phyloP scores from a whole-genome alignment of 768 basidiomycete species.

The Agaricus subrufescens region DNA sequence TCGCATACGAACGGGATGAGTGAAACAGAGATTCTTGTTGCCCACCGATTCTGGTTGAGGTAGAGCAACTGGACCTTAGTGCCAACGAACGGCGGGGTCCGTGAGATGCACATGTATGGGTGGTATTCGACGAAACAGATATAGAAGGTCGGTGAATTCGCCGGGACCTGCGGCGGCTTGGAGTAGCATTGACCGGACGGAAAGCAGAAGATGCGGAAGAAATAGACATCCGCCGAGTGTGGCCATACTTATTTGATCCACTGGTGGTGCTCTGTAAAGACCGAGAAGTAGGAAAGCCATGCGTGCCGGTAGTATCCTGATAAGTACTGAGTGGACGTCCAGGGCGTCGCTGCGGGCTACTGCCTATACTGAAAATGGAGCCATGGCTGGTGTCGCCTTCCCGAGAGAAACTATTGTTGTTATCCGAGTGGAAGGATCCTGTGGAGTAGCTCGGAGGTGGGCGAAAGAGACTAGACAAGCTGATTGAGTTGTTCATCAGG shows the following conservation, averaged over 20 bases:
- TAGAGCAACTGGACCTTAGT: neutral
- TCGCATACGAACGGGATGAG: no score
- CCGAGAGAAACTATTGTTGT: neutral
- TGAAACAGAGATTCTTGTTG: no score
- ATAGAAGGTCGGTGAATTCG: neutral
- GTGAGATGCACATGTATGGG: neutral
- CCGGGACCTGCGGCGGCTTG: neutral
- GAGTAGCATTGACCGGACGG: neutral
- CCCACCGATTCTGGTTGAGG: no score
- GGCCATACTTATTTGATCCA: neutral
- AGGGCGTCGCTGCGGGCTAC: neutral
- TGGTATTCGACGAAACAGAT: neutral
- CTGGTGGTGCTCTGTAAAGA: neutral
- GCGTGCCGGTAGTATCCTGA: neutral
- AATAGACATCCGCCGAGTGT: neutral
- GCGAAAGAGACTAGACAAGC: neutral
- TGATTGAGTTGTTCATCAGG: neutral
- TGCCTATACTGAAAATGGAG: neutral
- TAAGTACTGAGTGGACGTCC: neutral
- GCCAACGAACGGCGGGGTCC: neutral
- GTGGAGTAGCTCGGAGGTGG: neutral
- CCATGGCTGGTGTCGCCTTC: neutral
- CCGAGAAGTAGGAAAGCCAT: neutral
- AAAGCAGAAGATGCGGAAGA: neutral
- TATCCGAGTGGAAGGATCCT: neutral